Evolutionary conservation across 75 land plant genomes (phyloP).

Genomic region (Larix kaempferi): DNA sequence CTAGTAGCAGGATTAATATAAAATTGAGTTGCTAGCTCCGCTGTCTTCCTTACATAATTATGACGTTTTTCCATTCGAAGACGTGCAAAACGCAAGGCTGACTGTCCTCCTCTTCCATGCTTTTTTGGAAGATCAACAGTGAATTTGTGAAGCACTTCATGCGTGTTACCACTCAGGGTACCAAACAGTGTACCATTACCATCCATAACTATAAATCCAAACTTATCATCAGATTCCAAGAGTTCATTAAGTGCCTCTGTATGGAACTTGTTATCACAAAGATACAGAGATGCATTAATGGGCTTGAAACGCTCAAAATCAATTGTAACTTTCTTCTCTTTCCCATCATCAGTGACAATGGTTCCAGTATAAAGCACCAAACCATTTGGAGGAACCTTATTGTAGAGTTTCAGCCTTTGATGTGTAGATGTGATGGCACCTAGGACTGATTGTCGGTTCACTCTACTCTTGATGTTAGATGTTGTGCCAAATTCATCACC

Average conservation of each 20-base stretch:
- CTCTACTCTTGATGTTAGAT: slow-evolving; percentile 70
- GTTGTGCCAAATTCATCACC: slow-evolving; percentile 84
- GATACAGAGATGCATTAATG: slow-evolving; percentile 76
- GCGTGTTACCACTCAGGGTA: slow-evolving; percentile 61
- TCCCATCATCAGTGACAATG: slow-evolving; percentile 76
- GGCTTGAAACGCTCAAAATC: slow-evolving; percentile 72
- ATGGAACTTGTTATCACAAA: slow-evolving; percentile 73
- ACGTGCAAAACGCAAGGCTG: slow-evolving; percentile 66
- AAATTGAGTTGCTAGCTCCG: too few species aligned
- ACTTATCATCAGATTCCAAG: slow-evolving; percentile 64
- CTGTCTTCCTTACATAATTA: slow-evolving; percentile 65
- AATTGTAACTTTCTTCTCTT: slow-evolving; percentile 77
- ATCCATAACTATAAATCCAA: slow-evolving; percentile 64
- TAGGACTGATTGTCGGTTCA: slow-evolving; percentile 71
- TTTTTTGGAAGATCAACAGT: slow-evolving; percentile 52
- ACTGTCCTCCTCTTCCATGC: slow-evolving; percentile 80
- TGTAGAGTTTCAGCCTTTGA: slow-evolving; percentile 76
- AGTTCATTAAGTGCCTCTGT: slow-evolving; percentile 70
- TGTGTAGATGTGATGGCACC: slow-evolving; percentile 80
- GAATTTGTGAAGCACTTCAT: slow-evolving; percentile 62
- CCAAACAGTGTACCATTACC: slow-evolving; percentile 79
- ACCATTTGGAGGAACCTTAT: slow-evolving; percentile 70
- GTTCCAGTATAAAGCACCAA: slow-evolving; percentile 75
- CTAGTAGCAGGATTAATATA: too few species aligned
- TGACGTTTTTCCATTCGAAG: slow-evolving; percentile 67